phyloP scores from a whole-genome alignment of 257 asterid genomes.

The Nicotiana sylvestris region DNA sequence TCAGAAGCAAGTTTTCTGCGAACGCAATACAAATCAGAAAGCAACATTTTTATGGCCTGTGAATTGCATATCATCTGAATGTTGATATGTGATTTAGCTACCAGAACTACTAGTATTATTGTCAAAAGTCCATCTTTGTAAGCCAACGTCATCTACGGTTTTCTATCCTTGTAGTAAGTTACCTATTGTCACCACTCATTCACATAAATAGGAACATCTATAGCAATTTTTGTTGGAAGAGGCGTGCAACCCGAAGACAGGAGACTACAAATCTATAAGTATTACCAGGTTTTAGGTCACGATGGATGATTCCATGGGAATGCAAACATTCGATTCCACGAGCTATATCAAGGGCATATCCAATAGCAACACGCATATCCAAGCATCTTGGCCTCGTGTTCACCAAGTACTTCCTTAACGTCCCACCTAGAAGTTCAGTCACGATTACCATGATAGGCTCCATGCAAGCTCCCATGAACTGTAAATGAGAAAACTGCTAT shows the following conservation, averaged over 20 bases:
- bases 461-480: constrained; percentile 93
- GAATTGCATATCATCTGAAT: neutral
- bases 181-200: neutral
- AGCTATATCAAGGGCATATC: constrained; percentile 79
- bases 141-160: neutral
- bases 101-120: neutral
- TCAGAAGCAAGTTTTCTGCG: constrained; percentile 78
- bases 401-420: constrained; percentile 62
- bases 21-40: neutral
- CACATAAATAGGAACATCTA: neutral
- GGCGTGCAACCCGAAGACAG: neutral
- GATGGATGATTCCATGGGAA: constrained; percentile 83
- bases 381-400: constrained; percentile 65
- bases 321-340: constrained; percentile 91
- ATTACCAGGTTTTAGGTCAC: constrained; percentile 86
- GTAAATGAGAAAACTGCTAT: neutral
- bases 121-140: neutral
- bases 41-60: neutral
- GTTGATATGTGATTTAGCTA: neutral
- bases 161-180: neutral
- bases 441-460: constrained; percentile 91
- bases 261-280: no score
- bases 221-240: neutral
- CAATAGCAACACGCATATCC: constrained; percentile 61
- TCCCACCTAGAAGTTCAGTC: constrained; percentile 80